These are phyloP conservation scores for Naganishia antarctica DNA, from an alignment of 768 basidiomycete genomes.

Conservation along the genomic window DNA sequence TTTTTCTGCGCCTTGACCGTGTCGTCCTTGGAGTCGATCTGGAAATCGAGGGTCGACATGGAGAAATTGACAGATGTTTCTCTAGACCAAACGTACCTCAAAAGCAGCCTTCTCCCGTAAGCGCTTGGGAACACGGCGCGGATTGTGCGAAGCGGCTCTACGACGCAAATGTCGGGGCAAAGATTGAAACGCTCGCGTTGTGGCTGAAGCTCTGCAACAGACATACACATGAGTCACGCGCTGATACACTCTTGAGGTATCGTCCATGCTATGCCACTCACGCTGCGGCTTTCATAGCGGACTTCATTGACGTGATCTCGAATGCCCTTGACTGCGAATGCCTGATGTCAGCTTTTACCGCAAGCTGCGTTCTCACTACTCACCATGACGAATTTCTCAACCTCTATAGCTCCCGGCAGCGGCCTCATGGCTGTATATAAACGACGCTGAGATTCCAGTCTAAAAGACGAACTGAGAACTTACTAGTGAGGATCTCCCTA, in stretches of 20 bases:
- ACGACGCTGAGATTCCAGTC: background rate
- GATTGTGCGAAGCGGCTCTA: slow-evolving; percentile 89
- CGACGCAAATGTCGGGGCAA: slow-evolving; percentile 85
- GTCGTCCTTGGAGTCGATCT: slow-evolving; percentile 58
- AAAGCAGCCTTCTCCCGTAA: slow-evolving; percentile 73
- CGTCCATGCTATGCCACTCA: slow-evolving; percentile 38
- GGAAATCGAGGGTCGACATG: slow-evolving; percentile 17
- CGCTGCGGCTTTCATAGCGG: slow-evolving; percentile 76
- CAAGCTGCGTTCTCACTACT: slow-evolving; percentile 22
- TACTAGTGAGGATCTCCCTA: slow-evolving; percentile 10
- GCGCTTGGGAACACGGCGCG: slow-evolving; percentile 79
- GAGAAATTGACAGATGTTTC: background rate
- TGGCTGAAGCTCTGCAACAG: slow-evolving; percentile 59
- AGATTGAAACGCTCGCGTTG: slow-evolving; percentile 83
- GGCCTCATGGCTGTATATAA: slow-evolving; percentile 55
- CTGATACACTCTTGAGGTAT: no score
- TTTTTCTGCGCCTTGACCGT: slow-evolving; percentile 52
- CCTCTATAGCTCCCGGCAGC: slow-evolving; percentile 70
- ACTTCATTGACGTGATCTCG: slow-evolving; percentile 86
- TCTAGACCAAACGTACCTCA: slow-evolving; percentile 59
- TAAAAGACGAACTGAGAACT: background rate
- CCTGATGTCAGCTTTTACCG: background rate
- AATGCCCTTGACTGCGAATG: slow-evolving; percentile 68
- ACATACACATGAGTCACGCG: background rate
- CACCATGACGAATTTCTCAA: slow-evolving; percentile 84